These are phyloP conservation scores for Aurifilum marmelostoma DNA, from an alignment of 2,329 filamentous ascomycete species.

Conservation along the genomic window DNA sequence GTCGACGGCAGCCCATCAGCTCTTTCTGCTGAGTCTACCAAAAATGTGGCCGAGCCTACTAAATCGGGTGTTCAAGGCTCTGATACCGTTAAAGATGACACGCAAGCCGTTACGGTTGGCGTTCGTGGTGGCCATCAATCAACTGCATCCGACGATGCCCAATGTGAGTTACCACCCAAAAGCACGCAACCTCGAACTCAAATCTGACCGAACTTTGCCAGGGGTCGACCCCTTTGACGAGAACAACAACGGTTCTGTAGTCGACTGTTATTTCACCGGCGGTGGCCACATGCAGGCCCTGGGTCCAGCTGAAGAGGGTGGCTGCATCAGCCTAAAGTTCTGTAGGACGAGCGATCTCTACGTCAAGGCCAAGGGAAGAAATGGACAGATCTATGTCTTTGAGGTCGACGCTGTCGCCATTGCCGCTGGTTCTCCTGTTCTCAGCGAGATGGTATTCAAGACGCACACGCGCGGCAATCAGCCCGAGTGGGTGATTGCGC, in stretches of 20 bases:
- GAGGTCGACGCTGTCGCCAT: slow-evolving; percentile 25
- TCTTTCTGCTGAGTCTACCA: background rate
- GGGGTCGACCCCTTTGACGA: slow-evolving; percentile 20
- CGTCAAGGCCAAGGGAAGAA: slow-evolving; percentile 20
- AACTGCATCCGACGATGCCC: background rate
- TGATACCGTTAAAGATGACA: background rate
- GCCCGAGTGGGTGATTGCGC: slow-evolving; percentile 24
- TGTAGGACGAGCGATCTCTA: slow-evolving; percentile 24
- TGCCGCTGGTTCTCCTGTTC: slow-evolving; percentile 23
- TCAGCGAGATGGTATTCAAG: slow-evolving; percentile 26
- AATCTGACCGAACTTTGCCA: background rate
- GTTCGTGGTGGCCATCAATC: background rate
- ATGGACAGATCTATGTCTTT: slow-evolving; percentile 22
- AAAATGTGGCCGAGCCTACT: background rate
- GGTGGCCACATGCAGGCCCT: slow-evolving; percentile 10
- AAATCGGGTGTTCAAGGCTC: background rate
- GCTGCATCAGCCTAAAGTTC: slow-evolving; percentile 20
- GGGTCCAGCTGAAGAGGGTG: slow-evolving; percentile 18
- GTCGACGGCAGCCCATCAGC: background rate
- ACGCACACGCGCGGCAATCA: slow-evolving; percentile 26
- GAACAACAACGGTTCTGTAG: slow-evolving; percentile 17
- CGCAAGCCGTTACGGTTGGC: too few relatives aligned
- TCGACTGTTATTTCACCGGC: slow-evolving; percentile 25
- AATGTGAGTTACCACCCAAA: slow-evolving; percentile 6
- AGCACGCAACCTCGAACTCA: background rate